Evolutionary conservation across 805 yeast genomes (phyloP).

Genomic region (Sungouiella thailandica): DNA sequence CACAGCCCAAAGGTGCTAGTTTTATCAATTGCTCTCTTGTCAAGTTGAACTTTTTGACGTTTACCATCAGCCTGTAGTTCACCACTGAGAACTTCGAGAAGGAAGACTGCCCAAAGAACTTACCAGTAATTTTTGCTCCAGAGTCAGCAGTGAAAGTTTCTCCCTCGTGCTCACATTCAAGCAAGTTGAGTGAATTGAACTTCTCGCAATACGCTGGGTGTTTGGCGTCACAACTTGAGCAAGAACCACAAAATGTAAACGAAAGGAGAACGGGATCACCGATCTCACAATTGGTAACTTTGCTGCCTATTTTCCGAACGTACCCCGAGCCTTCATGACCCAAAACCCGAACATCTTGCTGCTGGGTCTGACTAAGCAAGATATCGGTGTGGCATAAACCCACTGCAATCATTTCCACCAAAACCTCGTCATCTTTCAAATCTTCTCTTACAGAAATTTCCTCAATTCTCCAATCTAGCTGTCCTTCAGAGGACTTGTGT

Average conservation of each 20-base stretch:
- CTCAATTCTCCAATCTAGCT: conserved; percentile 6
- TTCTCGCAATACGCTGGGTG: conserved; percentile 4
- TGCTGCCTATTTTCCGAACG: conserved; percentile 4
- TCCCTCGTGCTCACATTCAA: not conserved
- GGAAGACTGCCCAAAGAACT: conserved; percentile 10
- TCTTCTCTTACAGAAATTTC: conserved; percentile 5
- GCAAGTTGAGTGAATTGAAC: not conserved
- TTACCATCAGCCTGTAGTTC: conserved; percentile 2
- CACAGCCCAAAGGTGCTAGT: conserved; percentile 7
- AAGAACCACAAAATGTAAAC: conserved; percentile 3
- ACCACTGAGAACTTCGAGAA: conserved; percentile 6
- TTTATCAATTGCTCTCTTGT: not conserved
- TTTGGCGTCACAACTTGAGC: conserved; percentile 2
- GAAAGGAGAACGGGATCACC: conserved; percentile 8
- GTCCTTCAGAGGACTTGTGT: conserved; percentile 4
- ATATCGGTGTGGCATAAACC: conserved; percentile 8
- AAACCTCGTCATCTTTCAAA: conserved; percentile 4
- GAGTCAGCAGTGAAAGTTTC: not conserved
- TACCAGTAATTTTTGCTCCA: conserved; percentile 3
- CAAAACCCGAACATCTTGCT: not conserved
- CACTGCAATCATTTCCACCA: conserved; percentile 6
- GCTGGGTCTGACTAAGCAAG: conserved; percentile 1
- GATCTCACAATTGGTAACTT: conserved; percentile 1
- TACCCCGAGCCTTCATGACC: conserved; percentile 7
- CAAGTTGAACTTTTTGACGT: conserved; percentile 1